These are phyloP conservation scores for Litsea cubeba DNA, from an alignment of 164 flowering plant species.

Conservation along the genomic window DNA sequence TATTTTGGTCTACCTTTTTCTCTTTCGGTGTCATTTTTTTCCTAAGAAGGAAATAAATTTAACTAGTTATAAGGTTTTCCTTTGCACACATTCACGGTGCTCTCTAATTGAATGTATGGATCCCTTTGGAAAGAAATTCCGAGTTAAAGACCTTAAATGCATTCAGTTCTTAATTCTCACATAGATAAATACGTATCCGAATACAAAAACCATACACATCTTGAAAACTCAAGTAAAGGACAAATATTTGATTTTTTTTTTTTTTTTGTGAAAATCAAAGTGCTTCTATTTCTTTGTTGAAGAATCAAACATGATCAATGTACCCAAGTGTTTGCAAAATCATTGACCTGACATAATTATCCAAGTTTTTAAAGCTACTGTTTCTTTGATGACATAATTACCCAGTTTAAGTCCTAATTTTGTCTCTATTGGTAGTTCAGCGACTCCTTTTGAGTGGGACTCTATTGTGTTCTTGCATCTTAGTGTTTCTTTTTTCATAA, in stretches of 20 bases:
- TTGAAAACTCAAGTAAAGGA: background rate
- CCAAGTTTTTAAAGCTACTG: too few species aligned
- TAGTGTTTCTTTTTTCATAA: too few species aligned
- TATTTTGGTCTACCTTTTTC: background rate
- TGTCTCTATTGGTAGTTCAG: too few species aligned
- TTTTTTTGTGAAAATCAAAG: background rate
- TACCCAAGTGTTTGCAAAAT: too few species aligned
- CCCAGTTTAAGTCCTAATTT: too few species aligned
- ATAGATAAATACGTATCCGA: too few species aligned
- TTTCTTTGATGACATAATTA: too few species aligned
- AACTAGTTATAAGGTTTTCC: background rate
- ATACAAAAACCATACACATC: background rate
- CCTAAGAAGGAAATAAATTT: too few species aligned
- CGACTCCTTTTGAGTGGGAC: too few species aligned
- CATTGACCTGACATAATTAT: too few species aligned
- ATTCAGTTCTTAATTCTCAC: too few species aligned
- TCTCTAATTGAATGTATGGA: background rate
- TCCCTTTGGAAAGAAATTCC: background rate
- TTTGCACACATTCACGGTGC: background rate
- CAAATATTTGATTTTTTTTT: background rate
- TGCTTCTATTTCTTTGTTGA: background rate
- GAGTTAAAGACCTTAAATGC: background rate
- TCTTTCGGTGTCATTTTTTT: background rate
- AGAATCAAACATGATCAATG: background rate
- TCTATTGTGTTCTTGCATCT: too few species aligned